Percentiles rank a stretch among this genome's conserved stretches.
Evolutionary conservation across 2,329 filamentous ascomycete species (phyloP).

Genomic region (Endocalyx cinctus): DNA sequence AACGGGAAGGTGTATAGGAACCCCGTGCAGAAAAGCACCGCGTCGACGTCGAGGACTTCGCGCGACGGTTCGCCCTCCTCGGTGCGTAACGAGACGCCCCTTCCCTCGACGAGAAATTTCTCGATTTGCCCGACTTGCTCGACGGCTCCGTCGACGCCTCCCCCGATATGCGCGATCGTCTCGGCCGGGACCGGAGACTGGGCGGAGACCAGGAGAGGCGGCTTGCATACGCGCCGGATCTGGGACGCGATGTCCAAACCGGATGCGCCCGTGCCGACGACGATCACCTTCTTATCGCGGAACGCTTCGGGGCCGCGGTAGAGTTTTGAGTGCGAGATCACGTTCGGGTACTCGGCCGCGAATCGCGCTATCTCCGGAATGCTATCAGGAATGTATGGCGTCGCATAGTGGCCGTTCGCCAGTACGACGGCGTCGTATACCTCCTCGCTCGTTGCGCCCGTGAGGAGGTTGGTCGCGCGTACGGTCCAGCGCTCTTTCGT

Average conservation of each 20-base stretch:
- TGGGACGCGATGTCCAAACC: conserved; percentile 80
- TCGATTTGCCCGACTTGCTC: conserved; percentile 55
- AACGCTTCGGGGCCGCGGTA: conserved; percentile 67
- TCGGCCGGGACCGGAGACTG: conserved; percentile 44
- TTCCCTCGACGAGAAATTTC: conserved; percentile 47
- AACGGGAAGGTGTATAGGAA: conserved; percentile 87
- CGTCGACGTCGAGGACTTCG: conserved; percentile 59
- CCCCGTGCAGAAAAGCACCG: conserved; percentile 81
- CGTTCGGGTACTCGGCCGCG: conserved; percentile 51
- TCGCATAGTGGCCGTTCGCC: conserved; percentile 70
- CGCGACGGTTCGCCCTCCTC: conserved; percentile 53
- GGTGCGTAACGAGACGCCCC: conserved; percentile 55
- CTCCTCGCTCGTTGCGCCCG: conserved; percentile 33
- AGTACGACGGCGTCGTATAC: conserved; percentile 72
- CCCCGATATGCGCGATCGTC: conserved; percentile 36
- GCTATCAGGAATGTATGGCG: conserved; percentile 62
- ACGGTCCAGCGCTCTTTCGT: conserved; percentile 53
- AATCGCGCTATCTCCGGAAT: conserved; percentile 53
- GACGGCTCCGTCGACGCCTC: conserved; percentile 35
- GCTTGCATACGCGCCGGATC: conserved; percentile 56
- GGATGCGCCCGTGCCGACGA: conserved; percentile 81
- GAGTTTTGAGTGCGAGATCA: conserved; percentile 72
- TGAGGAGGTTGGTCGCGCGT: conserved; percentile 45
- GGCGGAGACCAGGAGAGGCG: conserved; percentile 62
- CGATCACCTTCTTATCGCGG: conserved; percentile 65